Base-by-base conservation (phyloP, 2,329 filamentous ascomycete genomes). In the Talaromyces sp. region DNA sequence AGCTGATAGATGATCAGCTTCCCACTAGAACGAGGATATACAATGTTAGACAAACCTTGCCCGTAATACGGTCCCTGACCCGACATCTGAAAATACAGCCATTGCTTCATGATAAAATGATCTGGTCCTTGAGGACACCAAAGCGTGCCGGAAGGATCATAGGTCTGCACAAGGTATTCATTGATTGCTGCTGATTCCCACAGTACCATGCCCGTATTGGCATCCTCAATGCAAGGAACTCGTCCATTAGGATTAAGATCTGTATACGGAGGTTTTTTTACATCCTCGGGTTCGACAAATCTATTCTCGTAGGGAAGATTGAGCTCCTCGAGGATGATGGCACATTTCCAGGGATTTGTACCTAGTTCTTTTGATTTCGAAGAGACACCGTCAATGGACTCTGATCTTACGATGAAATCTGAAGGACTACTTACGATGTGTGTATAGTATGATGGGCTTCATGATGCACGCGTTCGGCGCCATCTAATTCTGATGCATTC, bases 291-390 rank as follows among this genome's bases (percentile, higher is more conserved):
- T 1, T 61, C 29, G 38, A 71, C 40, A 15, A 27, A 53, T 40
- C 66, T 45, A 43, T 58, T 64, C 29, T 73, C 68, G 51, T 72
- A 73, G 3, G 71, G 70, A 15, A 75, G 19, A 7, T 56, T 49
- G 15, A 75, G 71, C 59, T 73, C 73, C 51, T 72, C 69, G 27
- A 75, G 68, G 17, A 72, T 58, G 34, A 73, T 69, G 49, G 69
- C 70, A n/a, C 69, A 69, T 64, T 73, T 72, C 64, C 67, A 61
- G 3, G 62, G 58, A 36, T 65, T 67, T 11, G 65, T 49, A 1
- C 64, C 64, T 38, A 65, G 47, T 29, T 51, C 61, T 64, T 22
- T 45, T 25, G 31, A 34, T 54, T 34, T 54, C 1, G 1, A 13
- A 54, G 7, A 54, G 10, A 19, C 15, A 3, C 22, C 13, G 51